Evolutionary conservation across 345 rosid genomes (phyloP).

Genomic region (Euphorbia peplus): DNA sequence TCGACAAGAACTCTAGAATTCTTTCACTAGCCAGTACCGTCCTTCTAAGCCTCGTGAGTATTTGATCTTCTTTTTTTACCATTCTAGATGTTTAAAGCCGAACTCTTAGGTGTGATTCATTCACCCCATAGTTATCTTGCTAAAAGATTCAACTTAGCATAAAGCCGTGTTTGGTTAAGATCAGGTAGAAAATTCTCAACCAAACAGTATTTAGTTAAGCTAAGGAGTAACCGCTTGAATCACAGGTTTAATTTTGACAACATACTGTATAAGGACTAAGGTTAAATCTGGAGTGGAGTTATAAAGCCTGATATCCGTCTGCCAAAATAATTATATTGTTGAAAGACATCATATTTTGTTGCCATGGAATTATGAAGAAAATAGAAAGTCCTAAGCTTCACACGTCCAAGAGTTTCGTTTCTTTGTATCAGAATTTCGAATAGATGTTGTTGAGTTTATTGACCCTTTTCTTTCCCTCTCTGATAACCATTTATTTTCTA

Average conservation of each 20-base stretch:
- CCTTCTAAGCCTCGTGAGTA: constrained; percentile 22
- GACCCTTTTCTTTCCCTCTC: background rate
- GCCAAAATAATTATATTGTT: no score
- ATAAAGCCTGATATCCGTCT: no score
- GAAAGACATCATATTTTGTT: no score
- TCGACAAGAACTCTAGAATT: constrained; percentile 19
- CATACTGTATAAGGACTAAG: no score
- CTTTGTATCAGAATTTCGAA: background rate
- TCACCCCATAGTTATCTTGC: background rate
- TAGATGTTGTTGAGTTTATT: background rate
- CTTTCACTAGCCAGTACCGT: constrained; percentile 1
- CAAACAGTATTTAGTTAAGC: background rate
- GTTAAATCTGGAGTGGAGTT: no score
- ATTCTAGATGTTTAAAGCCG: background rate
- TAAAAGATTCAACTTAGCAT: background rate
- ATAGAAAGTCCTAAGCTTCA: no score
- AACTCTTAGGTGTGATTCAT: background rate
- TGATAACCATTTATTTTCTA: background rate
- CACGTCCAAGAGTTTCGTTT: no score
- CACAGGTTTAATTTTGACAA: no score
- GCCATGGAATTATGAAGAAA: no score
- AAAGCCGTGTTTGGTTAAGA: background rate
- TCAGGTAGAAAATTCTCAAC: no score
- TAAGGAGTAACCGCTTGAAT: no score
- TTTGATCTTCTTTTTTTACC: background rate